These are phyloP conservation scores for Coniosporium tulheliwenetii DNA, from an alignment of 2,329 filamentous ascomycete genomes.

Conservation along the genomic window DNA sequence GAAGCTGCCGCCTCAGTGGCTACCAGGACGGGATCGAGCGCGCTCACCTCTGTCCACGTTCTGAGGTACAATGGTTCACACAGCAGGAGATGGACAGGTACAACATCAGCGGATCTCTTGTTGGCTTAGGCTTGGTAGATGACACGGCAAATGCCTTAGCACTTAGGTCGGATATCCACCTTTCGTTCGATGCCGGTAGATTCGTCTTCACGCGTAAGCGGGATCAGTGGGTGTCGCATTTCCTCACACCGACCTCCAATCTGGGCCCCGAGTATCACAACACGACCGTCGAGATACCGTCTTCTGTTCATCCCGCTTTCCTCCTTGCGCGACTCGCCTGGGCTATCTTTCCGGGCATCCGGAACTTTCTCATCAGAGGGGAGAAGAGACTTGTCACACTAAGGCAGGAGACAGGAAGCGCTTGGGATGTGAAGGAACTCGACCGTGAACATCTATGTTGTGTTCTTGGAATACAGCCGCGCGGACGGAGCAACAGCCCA, in stretches of 20 bases:
- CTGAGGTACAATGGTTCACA: no score
- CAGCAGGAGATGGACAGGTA: neutral
- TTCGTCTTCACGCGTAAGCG: constrained; percentile 2
- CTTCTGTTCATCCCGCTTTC: no score
- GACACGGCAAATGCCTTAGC: constrained; percentile 3
- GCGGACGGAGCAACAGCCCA: neutral
- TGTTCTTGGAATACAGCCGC: neutral
- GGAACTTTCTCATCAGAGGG: neutral
- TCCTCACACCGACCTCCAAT: no score
- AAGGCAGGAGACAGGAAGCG: neutral
- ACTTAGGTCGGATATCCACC: constrained; percentile 4
- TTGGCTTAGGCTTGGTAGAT: neutral
- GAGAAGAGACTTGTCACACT: neutral
- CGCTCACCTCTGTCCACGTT: no score
- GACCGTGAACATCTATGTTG: neutral
- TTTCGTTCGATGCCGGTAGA: constrained; percentile 2
- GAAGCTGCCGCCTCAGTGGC: no score
- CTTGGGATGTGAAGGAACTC: neutral
- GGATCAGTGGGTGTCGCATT: neutral
- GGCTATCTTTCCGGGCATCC: neutral
- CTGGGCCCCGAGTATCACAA: no score
- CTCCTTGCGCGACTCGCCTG: no score
- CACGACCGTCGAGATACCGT: no score
- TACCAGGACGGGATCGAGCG: no score
- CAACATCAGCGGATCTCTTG: neutral